Evolutionary conservation across 257 asterid genomes (phyloP), one percentile per base, ranked within the genome.

Genomic region (Solanum corneliomulleri): DNA sequence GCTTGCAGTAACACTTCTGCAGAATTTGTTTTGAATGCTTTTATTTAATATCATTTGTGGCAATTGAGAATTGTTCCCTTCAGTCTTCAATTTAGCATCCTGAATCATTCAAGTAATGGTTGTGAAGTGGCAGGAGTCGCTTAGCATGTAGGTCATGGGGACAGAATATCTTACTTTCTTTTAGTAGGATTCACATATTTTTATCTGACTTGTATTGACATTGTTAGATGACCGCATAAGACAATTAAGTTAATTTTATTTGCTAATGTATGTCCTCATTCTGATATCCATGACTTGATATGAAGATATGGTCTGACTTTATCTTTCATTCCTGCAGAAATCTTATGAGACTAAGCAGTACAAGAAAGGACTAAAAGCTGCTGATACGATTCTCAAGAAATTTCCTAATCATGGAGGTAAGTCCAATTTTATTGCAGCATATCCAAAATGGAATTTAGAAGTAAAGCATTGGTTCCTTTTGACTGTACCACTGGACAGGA

Each of bases 381-480:
- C 99, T 47, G 99, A 97, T 91, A 87, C 98, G 39, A 94, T 97
- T 90, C 91, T 97, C 80, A 97, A 96, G 94, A 97, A 97, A 93
- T 97, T 96, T 88, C 99, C 99, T 70, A 93, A 97, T 91, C 99
- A 97, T 96, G 99, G 99, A 96, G 99, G 99, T 97, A 93, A 87
- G 94, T 41, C 62, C 75, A 84, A 72, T 80, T 80, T 89, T 71
- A 72, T 86, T 33, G 69, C 69, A 33, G 66, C 84, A 78, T 78
- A 45, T 16, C 66, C 16, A 45, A 60, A 78, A 78, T 27, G 41
- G 33, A 78, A 78, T 12, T 27, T 74, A 10, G 11, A 74, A 74
- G 39, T 14, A 45, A 45, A 78, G 2, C 10, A 8, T 45, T 37
- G 10, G 81, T 37, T 74, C 52, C 52, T 37, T 74, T 74, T 37